phyloP scores from a whole-genome alignment of 768 basidiomycete genomes.

The Xerocomus spinulosus region DNA sequence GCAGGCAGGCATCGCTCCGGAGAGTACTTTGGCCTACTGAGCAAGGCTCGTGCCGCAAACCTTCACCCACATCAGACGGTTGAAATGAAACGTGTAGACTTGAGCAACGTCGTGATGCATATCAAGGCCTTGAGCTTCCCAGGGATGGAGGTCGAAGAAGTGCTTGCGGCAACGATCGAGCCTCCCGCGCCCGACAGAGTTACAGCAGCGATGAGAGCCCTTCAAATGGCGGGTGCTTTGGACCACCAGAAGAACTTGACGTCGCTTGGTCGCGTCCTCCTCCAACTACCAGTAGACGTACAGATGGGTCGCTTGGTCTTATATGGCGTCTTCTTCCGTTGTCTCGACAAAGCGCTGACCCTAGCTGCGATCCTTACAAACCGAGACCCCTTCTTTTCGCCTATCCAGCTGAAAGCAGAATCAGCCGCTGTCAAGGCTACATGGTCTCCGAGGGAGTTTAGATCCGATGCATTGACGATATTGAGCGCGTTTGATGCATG shows the following conservation, averaged over 20 bases:
- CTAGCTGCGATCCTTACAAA: slow-evolving; percentile 89
- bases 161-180: slow-evolving; percentile 80
- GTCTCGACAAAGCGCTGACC: slow-evolving; percentile 81
- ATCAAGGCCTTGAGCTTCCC: slow-evolving; percentile 91
- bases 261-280: slow-evolving; percentile 80
- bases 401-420: slow-evolving; percentile 68
- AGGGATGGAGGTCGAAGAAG: slow-evolving; percentile 80
- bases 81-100: slow-evolving; percentile 90
- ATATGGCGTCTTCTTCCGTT: slow-evolving; percentile 90
- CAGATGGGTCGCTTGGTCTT: slow-evolving; percentile 87
- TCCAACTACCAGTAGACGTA: slow-evolving; percentile 86
- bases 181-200: slow-evolving; percentile 79
- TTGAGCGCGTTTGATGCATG: slow-evolving; percentile 80
- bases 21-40: slow-evolving; percentile 84
- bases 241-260: slow-evolving; percentile 74
- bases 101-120: slow-evolving; percentile 94
- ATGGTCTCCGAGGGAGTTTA: slow-evolving; percentile 76
- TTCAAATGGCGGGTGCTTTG: slow-evolving; percentile 85
- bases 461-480: slow-evolving; percentile 78
- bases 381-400: slow-evolving; percentile 87
- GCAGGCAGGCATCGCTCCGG: slow-evolving; percentile 89
- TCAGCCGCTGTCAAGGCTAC: slow-evolving; percentile 68
- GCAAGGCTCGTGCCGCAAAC: slow-evolving; percentile 51
- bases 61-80: slow-evolving; percentile 83
- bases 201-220: slow-evolving; percentile 67